phyloP scores from a whole-genome alignment of 495 filamentous ascomycete genomes.

The Zalerion maritima region DNA sequence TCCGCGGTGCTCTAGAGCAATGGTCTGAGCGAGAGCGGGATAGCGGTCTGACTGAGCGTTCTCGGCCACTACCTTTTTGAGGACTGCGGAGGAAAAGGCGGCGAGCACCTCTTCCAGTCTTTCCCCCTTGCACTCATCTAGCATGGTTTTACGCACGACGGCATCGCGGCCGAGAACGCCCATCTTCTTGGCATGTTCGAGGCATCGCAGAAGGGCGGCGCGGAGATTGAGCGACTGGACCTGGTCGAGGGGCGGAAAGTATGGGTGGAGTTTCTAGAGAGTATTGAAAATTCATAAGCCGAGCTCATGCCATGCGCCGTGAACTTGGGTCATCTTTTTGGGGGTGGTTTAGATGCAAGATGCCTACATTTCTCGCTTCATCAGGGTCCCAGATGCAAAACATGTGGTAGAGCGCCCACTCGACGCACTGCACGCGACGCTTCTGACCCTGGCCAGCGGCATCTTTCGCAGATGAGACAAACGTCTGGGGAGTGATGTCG shows the following conservation, averaged over 20 bases:
- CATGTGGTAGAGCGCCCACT: conserved; percentile 74
- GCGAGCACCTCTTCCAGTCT: conserved; percentile 66
- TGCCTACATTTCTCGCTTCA: conserved; percentile 51
- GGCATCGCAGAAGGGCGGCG: conserved; percentile 60
- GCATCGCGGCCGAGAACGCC: conserved; percentile 63
- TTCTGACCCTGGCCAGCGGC: conserved; percentile 59
- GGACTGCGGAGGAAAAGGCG: conserved; percentile 62
- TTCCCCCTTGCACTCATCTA: conserved; percentile 82
- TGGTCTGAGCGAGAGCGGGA: conserved; percentile 35
- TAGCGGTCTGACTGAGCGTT: conserved; percentile 16
- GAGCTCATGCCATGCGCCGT: conserved; percentile 6
- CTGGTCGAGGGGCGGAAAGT: conserved; percentile 76
- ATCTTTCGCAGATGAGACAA: conserved; percentile 53
- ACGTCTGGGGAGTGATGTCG: conserved; percentile 43
- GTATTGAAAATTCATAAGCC: conserved; percentile 7
- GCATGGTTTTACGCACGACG: conserved; percentile 72
- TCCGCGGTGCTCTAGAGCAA: conserved; percentile 49
- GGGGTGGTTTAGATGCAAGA: conserved; percentile 2
- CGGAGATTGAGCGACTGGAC: conserved; percentile 81
- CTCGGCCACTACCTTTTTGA: conserved; percentile 50
- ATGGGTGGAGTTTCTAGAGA: conserved; percentile 65
- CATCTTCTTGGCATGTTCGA: conserved; percentile 75
- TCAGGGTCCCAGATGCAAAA: conserved; percentile 70
- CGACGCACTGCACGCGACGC: conserved; percentile 59
- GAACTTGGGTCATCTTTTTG: not conserved